A percentile compares a stretch with the other conserved stretches of the same genome.
Conservation (phyloP, 2,329 filamentous ascomycete species). For the Talaromyces sp. region DNA sequence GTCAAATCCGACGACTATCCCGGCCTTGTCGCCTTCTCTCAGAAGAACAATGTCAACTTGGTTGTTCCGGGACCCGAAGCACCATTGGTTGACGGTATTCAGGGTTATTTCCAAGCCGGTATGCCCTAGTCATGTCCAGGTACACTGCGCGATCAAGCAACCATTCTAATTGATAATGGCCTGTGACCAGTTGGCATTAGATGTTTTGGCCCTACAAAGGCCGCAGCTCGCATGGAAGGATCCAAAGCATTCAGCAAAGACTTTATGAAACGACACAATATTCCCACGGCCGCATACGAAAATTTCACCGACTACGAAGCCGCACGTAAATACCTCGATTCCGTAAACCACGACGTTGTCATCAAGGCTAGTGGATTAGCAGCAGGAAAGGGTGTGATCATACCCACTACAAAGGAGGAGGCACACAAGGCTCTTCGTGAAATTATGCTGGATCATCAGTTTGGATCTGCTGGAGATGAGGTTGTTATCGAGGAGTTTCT, state of each 20-base stretch:
- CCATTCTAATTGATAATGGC: neutral
- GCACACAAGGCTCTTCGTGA: conserved; percentile 74
- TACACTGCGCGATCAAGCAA: neutral
- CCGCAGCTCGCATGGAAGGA: conserved; percentile 85
- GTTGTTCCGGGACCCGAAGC: conserved; percentile 88
- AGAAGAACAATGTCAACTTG: conserved; percentile 68
- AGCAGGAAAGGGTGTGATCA: conserved; percentile 91
- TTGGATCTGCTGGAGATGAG: conserved; percentile 79
- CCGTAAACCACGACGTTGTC: conserved; percentile 67
- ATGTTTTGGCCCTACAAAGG: conserved; percentile 79
- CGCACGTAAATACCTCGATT: conserved; percentile 69
- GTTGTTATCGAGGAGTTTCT: conserved; percentile 95
- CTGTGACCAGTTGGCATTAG: conserved; percentile 57
- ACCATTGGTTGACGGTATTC: conserved; percentile 86
- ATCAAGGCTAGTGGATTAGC: conserved; percentile 93
- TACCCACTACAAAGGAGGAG: conserved; percentile 75
- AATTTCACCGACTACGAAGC: conserved; percentile 77
- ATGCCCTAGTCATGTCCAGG: conserved; percentile 16
- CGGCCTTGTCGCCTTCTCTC: conserved; percentile 68
- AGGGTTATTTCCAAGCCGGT: conserved; percentile 68
- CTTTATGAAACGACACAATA: conserved; percentile 87
- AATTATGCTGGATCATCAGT: conserved; percentile 86
- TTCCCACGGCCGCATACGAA: conserved; percentile 85
- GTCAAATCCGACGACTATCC: conserved; percentile 73
- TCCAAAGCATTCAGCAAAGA: conserved; percentile 97